phyloP scores from a whole-genome alignment of 202 grass and related monocot genomes.

The Panicum virgatum region DNA sequence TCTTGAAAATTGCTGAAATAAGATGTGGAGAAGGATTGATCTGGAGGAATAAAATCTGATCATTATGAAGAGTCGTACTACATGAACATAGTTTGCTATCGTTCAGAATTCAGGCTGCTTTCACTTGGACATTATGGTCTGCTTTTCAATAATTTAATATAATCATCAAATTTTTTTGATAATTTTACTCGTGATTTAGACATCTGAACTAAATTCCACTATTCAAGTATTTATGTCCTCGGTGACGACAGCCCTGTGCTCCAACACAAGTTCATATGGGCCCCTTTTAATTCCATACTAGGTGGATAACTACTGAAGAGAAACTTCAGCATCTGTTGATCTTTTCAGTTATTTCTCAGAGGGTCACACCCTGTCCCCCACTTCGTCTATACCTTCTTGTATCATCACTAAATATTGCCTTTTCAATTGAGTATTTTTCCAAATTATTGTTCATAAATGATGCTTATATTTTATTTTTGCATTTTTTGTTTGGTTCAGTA shows the following conservation, averaged over 20 bases:
- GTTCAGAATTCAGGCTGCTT: not conserved
- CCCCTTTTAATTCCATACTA: not conserved
- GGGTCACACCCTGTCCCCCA: conserved; percentile 15
- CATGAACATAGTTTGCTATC: not conserved
- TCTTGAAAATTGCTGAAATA: not conserved
- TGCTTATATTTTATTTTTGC: not conserved
- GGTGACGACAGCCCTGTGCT: not conserved
- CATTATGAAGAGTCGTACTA: not conserved
- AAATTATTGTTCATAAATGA: conserved; percentile 20
- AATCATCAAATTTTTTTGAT: not conserved
- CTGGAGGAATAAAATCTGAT: not conserved
- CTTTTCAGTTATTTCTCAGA: conserved; percentile 12
- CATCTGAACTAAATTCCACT: not conserved
- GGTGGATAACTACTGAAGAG: no score
- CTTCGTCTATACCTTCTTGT: not conserved
- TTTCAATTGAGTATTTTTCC: not conserved
- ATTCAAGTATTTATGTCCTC: not conserved
- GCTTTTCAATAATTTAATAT: not conserved
- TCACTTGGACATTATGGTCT: not conserved
- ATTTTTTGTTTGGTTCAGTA: not conserved
- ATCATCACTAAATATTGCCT: not conserved
- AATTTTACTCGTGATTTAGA: not conserved
- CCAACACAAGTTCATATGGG: not conserved
- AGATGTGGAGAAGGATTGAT: not conserved
- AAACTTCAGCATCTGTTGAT: conserved; percentile 17